Evolutionary conservation across 495 filamentous ascomycete genomes (phyloP).

Genomic region (Pyrenula massariospora): DNA sequence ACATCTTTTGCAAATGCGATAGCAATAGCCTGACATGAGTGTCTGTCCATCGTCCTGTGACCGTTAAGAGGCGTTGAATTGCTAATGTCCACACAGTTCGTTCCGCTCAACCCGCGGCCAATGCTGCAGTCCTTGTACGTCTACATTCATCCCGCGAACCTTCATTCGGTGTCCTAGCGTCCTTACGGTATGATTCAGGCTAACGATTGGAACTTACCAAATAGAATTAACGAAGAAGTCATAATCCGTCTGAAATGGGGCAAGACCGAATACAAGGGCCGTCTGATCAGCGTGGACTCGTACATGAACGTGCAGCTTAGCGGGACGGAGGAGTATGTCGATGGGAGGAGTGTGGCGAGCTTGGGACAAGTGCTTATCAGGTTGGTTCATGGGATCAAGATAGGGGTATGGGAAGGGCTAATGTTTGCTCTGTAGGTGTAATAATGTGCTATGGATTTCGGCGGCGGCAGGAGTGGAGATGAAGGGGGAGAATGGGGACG

Average conservation of each 20-base stretch:
- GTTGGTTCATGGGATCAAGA: slow-evolving; percentile 24
- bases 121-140: slow-evolving; percentile 79
- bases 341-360: slow-evolving; percentile 71
- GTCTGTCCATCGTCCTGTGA: background rate
- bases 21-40: slow-evolving; percentile 1
- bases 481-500: slow-evolving; percentile 17
- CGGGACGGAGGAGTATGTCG: slow-evolving; percentile 82
- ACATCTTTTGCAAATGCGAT: background rate
- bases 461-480: slow-evolving; percentile 48
- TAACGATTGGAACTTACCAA: background rate
- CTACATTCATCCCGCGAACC: no score
- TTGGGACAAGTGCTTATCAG: slow-evolving; percentile 88
- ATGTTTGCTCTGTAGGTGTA: slow-evolving; percentile 47
- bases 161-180: no score
- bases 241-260: slow-evolving; percentile 94
- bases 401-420: slow-evolving; percentile 7
- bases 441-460: slow-evolving; percentile 91
- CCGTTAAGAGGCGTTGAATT: no score
- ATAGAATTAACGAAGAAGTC: slow-evolving; percentile 78
- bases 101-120: slow-evolving; percentile 82
- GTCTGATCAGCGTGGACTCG: slow-evolving; percentile 81
- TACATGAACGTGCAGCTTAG: slow-evolving; percentile 97
- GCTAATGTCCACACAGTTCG: no score
- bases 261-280: slow-evolving; percentile 90
- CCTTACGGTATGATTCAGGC: slow-evolving; percentile 1